These are phyloP conservation scores for Nakazawaea wyomingensis DNA, from an alignment of 805 yeast species.

Conservation along the genomic window DNA sequence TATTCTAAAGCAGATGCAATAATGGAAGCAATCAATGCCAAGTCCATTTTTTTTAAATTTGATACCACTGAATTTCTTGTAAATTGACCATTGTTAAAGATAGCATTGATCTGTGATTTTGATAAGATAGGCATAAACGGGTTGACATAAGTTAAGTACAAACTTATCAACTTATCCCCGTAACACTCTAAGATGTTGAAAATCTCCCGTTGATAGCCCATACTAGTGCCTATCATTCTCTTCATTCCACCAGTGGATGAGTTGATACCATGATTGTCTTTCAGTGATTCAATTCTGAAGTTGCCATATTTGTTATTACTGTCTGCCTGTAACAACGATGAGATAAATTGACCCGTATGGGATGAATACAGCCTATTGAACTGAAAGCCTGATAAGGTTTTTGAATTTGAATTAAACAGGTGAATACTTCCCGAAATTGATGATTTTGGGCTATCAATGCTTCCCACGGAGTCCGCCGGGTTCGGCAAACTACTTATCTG, in stretches of 20 bases:
- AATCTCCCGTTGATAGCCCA: conserved; percentile 5
- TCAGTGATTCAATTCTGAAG: not conserved
- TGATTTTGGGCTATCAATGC: conserved; percentile 4
- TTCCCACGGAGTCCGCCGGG: conserved; percentile 4
- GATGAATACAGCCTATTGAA: not conserved
- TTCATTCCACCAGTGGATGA: not conserved
- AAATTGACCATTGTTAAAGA: conserved; percentile 6
- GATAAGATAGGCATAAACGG: conserved; percentile 12
- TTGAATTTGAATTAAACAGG: not conserved
- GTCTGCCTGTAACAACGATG: not conserved
- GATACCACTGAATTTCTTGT: not conserved
- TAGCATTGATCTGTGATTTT: conserved; percentile 4
- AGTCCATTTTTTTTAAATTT: conserved; percentile 7
- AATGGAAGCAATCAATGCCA: conserved; percentile 4
- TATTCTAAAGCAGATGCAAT: conserved; percentile 10
- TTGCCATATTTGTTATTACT: not conserved
- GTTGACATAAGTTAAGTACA: conserved; percentile 11
- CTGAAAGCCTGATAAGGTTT: conserved; percentile 2
- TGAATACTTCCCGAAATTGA: conserved; percentile 4
- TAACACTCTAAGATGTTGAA: conserved; percentile 7
- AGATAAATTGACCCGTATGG: conserved; percentile 5
- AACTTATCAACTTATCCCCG: conserved; percentile 9
- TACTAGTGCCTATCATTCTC: not conserved
- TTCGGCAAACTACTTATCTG: not conserved
- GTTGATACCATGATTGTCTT: not conserved